These are phyloP conservation scores for Ceriops zippeliana DNA, from an alignment of 345 rosid genomes.

Conservation along the genomic window DNA sequence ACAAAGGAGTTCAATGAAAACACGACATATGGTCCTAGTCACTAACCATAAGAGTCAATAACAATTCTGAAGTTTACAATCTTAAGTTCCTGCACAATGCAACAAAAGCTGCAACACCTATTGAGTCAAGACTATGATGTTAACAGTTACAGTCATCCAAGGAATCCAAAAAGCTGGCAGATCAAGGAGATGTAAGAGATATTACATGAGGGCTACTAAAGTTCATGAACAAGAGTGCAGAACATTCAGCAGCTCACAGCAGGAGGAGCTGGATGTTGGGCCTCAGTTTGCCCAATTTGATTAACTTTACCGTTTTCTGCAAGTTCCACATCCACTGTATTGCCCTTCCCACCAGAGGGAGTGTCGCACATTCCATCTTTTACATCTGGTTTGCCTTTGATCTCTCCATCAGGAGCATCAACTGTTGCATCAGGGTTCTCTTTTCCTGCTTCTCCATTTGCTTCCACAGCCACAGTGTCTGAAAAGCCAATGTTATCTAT, in stretches of 20 bases:
- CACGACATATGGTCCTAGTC: slow-evolving; percentile 4
- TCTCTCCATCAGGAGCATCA: slow-evolving; percentile 26
- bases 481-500: slow-evolving; percentile 20
- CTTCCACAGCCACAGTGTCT: slow-evolving; percentile 22
- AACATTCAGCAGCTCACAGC: slow-evolving; percentile 35
- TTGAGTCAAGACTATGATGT: slow-evolving; percentile 7
- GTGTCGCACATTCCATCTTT: slow-evolving; percentile 15
- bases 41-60: slow-evolving; percentile 12
- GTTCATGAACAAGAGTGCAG: slow-evolving; percentile 1
- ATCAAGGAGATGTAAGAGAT: slow-evolving; percentile 11
- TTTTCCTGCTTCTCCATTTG: slow-evolving; percentile 31
- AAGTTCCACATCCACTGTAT: slow-evolving; percentile 25
- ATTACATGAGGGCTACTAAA: slow-evolving; percentile 7
- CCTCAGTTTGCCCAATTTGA: slow-evolving; percentile 25
- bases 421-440: slow-evolving; percentile 24
- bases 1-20: no score
- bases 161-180: slow-evolving; percentile 24
- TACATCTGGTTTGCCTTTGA: slow-evolving; percentile 20
- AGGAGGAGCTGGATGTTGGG: slow-evolving; percentile 24
- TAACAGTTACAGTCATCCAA: slow-evolving; percentile 43
- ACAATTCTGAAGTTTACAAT: slow-evolving; percentile 13
- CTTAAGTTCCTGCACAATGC: slow-evolving; percentile 29
- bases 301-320: slow-evolving; percentile 40
- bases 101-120: slow-evolving; percentile 18
- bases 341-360: slow-evolving; percentile 29